Conservation (phyloP, 2,329 filamentous ascomycete genomes). For the Pezicula rhizophila region DNA sequence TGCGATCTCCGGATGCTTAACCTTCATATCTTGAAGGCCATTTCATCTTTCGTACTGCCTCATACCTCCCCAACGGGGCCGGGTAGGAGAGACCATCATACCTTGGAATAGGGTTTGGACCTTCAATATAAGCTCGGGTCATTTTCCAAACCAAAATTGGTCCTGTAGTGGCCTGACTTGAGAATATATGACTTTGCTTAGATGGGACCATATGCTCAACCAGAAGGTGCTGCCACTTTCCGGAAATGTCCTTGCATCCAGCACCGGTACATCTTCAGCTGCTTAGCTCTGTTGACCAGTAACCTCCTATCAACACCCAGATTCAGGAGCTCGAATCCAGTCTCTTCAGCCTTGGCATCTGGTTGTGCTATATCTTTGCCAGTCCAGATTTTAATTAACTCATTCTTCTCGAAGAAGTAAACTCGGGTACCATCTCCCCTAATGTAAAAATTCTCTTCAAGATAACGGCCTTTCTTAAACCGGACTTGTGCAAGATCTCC, state of each 20-base stretch:
- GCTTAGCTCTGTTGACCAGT: slow-evolving; percentile 83
- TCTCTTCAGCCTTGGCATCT: slow-evolving; percentile 4
- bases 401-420: slow-evolving; percentile 90
- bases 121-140: no score
- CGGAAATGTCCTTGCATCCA: slow-evolving; percentile 85
- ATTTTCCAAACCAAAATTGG: no score
- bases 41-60: no score
- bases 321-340: slow-evolving; percentile 64
- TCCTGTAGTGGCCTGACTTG: no score
- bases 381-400: slow-evolving; percentile 76
- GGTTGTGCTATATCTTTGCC: slow-evolving; percentile 27
- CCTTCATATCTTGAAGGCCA: no score
- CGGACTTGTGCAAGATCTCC: slow-evolving; percentile 94
- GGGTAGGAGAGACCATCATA: no score
- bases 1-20: no score
- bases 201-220: no score
- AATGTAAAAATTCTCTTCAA: slow-evolving; percentile 97
- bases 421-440: slow-evolving; percentile 92
- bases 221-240: slow-evolving; percentile 37
- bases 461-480: slow-evolving; percentile 90
- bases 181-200: no score
- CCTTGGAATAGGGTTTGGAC: no score
- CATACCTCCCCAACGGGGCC: no score
- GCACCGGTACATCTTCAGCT: slow-evolving; percentile 97
- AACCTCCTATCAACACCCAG: slow-evolving; percentile 82